Conservation (phyloP, 495 filamentous ascomycete genomes). For the Talaromyces wortmannii region DNA sequence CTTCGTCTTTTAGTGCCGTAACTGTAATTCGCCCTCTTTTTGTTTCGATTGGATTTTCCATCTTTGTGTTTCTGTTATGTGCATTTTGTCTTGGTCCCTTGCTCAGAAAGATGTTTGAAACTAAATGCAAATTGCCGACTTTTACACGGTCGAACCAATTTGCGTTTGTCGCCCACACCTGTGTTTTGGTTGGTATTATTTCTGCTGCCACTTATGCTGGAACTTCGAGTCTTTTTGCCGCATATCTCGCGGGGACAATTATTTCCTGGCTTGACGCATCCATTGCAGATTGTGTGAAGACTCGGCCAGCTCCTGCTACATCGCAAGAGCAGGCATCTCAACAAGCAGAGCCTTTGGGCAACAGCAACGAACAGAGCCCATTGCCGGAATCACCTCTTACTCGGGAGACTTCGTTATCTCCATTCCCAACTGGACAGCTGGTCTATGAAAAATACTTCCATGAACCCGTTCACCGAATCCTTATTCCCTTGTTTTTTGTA, state of each 20-base stretch:
- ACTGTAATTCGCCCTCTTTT: conserved; percentile 52
- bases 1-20: conserved; percentile 30
- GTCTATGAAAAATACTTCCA: conserved; percentile 54
- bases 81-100: conserved; percentile 34
- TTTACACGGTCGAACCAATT: conserved; percentile 15
- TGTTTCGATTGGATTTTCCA: conserved; percentile 50
- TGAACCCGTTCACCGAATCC: conserved; percentile 40
- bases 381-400: not conserved
- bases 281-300: conserved; percentile 2
- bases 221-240: conserved; percentile 63
- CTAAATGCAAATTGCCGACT: conserved; percentile 5
- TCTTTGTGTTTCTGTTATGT: conserved; percentile 39
- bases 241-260: conserved; percentile 58
- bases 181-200: conserved; percentile 45
- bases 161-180: conserved; percentile 32
- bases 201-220: conserved; percentile 55
- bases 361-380: not conserved
- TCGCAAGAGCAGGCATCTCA: not conserved
- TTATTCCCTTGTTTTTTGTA: conserved; percentile 74
- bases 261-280: conserved; percentile 47
- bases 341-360: not conserved
- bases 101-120: conserved; percentile 7
- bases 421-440: conserved; percentile 18
- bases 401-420: not conserved
- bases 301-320: not conserved